A percentile compares a stretch with the other conserved stretches of the same genome.
Evolutionary conservation across 2,329 filamentous ascomycete genomes (phyloP).

Genomic region (Ascochyta viciae-villosae): DNA sequence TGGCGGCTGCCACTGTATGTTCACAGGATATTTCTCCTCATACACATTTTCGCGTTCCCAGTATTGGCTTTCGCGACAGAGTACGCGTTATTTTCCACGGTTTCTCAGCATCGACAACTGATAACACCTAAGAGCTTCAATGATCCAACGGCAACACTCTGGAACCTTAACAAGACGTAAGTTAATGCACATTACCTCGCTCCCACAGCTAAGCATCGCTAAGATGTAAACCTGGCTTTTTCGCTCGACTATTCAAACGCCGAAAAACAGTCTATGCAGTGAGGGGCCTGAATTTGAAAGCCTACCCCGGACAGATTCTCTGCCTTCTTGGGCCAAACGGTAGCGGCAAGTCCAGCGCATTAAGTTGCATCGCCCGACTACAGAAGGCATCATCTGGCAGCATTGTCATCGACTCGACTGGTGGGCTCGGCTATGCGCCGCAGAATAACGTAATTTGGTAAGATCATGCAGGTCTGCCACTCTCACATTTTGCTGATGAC

Average conservation of each 20-base stretch:
- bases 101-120: constrained; percentile 45
- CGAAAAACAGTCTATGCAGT: constrained; percentile 31
- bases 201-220: background rate
- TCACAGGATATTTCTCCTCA: constrained; percentile 29
- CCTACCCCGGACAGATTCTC: constrained; percentile 34
- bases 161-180: constrained; percentile 31
- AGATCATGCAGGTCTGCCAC: background rate
- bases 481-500: constrained; percentile 42
- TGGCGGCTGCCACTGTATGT: constrained; percentile 29
- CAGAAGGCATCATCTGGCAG: constrained; percentile 32
- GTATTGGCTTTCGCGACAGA: constrained; percentile 30
- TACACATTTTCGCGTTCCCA: constrained; percentile 34
- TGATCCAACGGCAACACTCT: constrained; percentile 51
- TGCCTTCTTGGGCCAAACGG: constrained; percentile 38
- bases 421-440: constrained; percentile 36
- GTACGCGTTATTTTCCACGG: constrained; percentile 28
- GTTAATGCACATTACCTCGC: background rate
- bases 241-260: constrained; percentile 27
- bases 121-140: constrained; percentile 4
- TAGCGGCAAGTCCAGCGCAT: constrained; percentile 34
- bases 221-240: constrained; percentile 25
- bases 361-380: constrained; percentile 35
- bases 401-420: constrained; percentile 30
- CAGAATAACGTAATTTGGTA: constrained; percentile 38
- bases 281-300: constrained; percentile 26